Base-by-base conservation (phyloP, 2,329 filamentous ascomycete genomes). In the Periconia digitata region DNA sequence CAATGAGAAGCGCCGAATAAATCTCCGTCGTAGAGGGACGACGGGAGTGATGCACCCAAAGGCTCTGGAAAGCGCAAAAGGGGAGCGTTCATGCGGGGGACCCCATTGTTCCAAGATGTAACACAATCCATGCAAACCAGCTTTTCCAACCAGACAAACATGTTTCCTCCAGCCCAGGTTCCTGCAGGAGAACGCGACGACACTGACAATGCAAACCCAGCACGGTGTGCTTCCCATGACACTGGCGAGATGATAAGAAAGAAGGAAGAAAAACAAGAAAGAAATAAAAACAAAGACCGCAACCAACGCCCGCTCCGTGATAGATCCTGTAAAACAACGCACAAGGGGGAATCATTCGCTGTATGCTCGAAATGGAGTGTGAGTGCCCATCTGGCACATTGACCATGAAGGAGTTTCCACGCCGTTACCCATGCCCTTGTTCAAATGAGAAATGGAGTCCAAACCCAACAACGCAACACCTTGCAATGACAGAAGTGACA, bases 341-440 rank as follows among this genome's bases (percentile, higher is more conserved):
- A 62, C 64, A 69, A 71, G 67, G 70, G 69, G 70, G 68, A 71
- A 72, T 72, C 70, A 71, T 71, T 32, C 66, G 70, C 69, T 71
- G 66, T 70, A 72, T 72, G 68, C 68, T 70, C 59, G 60, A 72
- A 72, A 70, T 59, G 63, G 62, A 66, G 58, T 62, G 65, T 63
- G n/a, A n/a, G 64, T 59, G 58, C 59, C 67, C 60, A 60, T 63
- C 54, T 56, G 62, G 64, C 67, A 53, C 58, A 56, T 61, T 53
- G 57, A 57, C 56, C 62, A 51, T 62, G 55, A 57, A 64, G 58
- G 61, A 62, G 53, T 65, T 32, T 66, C 60, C 65, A 60, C 67
- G 67, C 68, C 68, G 63, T 52, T 68, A 66, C 64, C 67, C 67
- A 72, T 72, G 69, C 69, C 66, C 63, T 60, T 66, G 62, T 59